A percentile compares a stretch with the other conserved stretches of the same genome.
Conservation (phyloP, 2,329 filamentous ascomycete species). For the Epichloe elymi region DNA sequence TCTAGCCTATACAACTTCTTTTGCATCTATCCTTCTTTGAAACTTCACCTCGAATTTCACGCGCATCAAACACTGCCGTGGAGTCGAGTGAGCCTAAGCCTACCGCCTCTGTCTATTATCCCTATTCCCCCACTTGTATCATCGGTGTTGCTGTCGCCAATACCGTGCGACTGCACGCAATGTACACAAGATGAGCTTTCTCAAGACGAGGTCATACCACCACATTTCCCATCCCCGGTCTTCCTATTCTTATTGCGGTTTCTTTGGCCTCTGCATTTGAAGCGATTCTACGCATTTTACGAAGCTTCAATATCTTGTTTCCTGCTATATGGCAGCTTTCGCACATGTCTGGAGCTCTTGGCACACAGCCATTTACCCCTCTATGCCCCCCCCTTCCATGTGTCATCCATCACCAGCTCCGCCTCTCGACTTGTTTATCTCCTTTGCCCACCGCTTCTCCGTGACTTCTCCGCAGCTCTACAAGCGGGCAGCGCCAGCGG, state of each 20-base stretch:
- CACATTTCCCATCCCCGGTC: background rate
- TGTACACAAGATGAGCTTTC: conserved; percentile 30
- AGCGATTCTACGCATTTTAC: background rate
- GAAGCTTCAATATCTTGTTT: background rate
- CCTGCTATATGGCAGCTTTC: background rate
- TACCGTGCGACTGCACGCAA: conserved; percentile 18
- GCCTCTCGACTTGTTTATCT: background rate
- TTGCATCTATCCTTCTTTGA: background rate
- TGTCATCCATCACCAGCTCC: conserved; percentile 5
- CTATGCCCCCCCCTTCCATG: background rate
- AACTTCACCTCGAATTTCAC: background rate
- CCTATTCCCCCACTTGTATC: background rate
- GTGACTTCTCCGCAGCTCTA: background rate
- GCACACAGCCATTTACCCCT: background rate
- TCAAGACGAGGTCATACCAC: conserved; percentile 26
- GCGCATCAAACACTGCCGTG: background rate
- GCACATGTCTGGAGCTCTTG: background rate
- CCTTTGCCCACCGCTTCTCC: conserved; percentile 1
- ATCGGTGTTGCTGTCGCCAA: conserved; percentile 5
- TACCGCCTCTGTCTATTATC: background rate
- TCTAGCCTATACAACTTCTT: background rate
- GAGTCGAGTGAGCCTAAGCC: background rate
- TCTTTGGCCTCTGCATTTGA: background rate
- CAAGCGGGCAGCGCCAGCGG: conserved; percentile 7
- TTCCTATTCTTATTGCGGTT: background rate